Conservation (phyloP, 306 rosid species). For the Potentilla sterilis region DNA sequence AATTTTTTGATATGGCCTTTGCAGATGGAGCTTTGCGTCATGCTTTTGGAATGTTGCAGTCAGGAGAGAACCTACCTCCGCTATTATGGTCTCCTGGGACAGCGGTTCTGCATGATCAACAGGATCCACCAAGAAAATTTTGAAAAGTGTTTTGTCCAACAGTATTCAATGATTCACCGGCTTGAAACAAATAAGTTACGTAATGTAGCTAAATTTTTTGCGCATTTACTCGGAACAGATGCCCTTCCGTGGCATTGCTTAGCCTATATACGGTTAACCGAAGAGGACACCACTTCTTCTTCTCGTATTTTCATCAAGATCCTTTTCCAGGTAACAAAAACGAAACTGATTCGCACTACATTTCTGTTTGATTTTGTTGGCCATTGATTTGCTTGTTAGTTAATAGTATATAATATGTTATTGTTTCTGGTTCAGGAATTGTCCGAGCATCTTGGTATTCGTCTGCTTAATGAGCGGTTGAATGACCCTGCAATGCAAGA, state of each 20-base stretch:
- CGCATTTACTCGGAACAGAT: slow-evolving; percentile 85
- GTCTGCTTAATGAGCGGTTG: slow-evolving; percentile 64
- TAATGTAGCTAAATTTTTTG: slow-evolving; percentile 81
- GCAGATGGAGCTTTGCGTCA: slow-evolving; percentile 75
- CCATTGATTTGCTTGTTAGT: neutral
- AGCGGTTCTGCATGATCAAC: slow-evolving; percentile 86
- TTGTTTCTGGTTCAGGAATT: slow-evolving; percentile 61
- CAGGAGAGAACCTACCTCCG: slow-evolving; percentile 85
- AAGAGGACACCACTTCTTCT: slow-evolving; percentile 88
- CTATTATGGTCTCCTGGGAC: slow-evolving; percentile 89
- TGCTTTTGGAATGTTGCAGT: slow-evolving; percentile 92
- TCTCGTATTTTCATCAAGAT: slow-evolving; percentile 86
- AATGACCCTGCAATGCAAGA: slow-evolving; percentile 63
- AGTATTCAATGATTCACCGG: slow-evolving; percentile 83
- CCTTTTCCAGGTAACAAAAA: slow-evolving; percentile 68
- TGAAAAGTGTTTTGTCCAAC: slow-evolving; percentile 90
- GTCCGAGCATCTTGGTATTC: slow-evolving; percentile 79
- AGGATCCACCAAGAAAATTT: slow-evolving; percentile 85
- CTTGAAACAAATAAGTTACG: slow-evolving; percentile 82
- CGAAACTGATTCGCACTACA: neutral
- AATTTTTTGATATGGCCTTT: slow-evolving; percentile 25
- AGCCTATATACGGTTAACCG: slow-evolving; percentile 75
- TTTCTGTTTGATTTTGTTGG: slow-evolving; percentile 2
- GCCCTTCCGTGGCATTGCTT: slow-evolving; percentile 91
- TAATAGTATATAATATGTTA: slow-evolving; percentile 4